Base-by-base conservation (phyloP, 2,329 filamentous ascomycete species). In the Coniella vitis region DNA sequence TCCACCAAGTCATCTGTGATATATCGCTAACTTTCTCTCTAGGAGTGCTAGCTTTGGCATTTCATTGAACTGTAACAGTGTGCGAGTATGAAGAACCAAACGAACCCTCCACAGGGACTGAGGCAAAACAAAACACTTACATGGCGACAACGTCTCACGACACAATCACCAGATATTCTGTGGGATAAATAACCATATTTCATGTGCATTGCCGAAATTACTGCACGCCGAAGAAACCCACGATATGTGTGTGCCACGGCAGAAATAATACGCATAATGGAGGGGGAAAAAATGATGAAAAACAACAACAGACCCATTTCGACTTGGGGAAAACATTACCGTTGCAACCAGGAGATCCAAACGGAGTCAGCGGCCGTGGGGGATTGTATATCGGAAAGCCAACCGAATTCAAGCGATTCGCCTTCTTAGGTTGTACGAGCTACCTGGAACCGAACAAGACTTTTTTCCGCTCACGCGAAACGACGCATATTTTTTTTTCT, bases 381-480 rank as follows among this genome's bases (percentile, higher is more conserved):
- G 10, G n/a, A n/a, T n/a, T n/a, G n/a, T 17, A 9, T n/a, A 4
- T 21, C 38, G 22, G 21, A 21, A 40, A 40, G n/a, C n/a, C 19
- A 40, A 7, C 4, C 16, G 17, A 17, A 41, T 52, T 46, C 51
- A 54, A 53, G 54, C 41, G 51, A 48, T 38, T 45, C 38, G 49
- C 48, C 49, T n/a, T 37, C 38, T 45, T 41, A 41, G 42, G 46
- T 49, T 51, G 51, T 46, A 41, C 51, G 56, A 37, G 53, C 51
- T 57, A 59, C 57, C 60, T 52, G 54, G 54, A 44, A 40, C 49
- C 40, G 40, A 53, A 53, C 25, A 29, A 29, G 51, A 53, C 48
- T 40, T 45, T 44, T 45, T 49, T 53, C 54, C 61, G 61, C 62
- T 63, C 61, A 61, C 62, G 61, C 61, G 59, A 62, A 58, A 37